phyloP scores from a whole-genome alignment of 116 monocot genomes.

The Phalaenopsis hybrid region DNA sequence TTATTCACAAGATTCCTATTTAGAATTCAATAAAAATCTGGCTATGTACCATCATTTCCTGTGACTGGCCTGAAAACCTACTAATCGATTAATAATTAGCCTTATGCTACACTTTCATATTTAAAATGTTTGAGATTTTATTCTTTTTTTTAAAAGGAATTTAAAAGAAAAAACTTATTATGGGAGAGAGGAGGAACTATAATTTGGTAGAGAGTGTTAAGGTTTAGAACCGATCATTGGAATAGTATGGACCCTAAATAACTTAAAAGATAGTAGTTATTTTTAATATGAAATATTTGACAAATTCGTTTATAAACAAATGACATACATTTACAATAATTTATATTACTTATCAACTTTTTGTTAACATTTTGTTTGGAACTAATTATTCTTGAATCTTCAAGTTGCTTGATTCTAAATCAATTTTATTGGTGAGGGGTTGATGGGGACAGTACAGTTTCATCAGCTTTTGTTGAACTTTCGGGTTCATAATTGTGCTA shows the following conservation, averaged over 20 bases:
- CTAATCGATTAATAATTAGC: too few species aligned
- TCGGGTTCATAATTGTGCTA: background rate
- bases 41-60: too few species aligned
- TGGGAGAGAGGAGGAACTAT: background rate
- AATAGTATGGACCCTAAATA: background rate
- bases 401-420: background rate
- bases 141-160: too few species aligned
- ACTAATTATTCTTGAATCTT: background rate
- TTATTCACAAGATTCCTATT: too few species aligned
- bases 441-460: background rate
- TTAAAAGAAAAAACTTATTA: too few species aligned
- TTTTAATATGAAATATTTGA: background rate
- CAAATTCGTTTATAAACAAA: background rate
- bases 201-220: background rate
- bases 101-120: too few species aligned
- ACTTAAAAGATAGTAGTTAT: background rate
- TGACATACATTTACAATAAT: background rate
- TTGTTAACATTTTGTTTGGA: background rate
- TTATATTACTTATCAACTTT: background rate
- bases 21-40: too few species aligned
- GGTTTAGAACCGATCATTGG: too few species aligned
- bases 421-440: background rate
- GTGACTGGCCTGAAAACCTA: too few species aligned
- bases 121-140: too few species aligned
- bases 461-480: background rate